phyloP scores from a whole-genome alignment of 2,329 filamentous ascomycete genomes.

The Chaetomium globosum region DNA sequence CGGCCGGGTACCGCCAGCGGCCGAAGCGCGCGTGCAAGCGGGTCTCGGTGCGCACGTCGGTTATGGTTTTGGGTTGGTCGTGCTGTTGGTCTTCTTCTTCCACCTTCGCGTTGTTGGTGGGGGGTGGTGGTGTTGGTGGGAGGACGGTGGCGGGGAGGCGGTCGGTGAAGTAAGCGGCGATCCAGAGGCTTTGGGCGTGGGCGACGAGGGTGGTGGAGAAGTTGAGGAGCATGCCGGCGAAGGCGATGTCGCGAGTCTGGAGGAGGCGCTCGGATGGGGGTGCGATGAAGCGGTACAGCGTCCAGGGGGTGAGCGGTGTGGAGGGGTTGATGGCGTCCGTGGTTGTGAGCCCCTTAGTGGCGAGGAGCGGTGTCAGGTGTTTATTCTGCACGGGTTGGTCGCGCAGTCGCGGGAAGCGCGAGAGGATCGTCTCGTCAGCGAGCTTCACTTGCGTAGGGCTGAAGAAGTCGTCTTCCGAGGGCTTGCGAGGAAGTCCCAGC shows the following conservation, averaged over 20 bases:
- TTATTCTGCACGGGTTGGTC: constrained; percentile 55
- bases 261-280: constrained; percentile 47
- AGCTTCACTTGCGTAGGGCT: constrained; percentile 45
- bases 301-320: constrained; percentile 45
- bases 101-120: neutral
- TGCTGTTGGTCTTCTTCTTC: constrained; percentile 13
- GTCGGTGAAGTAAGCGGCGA: constrained; percentile 64
- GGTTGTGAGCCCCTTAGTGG: constrained; percentile 45
- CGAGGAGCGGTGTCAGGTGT: constrained; percentile 48
- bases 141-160: constrained; percentile 45
- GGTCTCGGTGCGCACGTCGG: constrained; percentile 54
- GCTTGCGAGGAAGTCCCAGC: constrained; percentile 53
- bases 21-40: constrained; percentile 69
- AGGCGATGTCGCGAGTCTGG: constrained; percentile 48
- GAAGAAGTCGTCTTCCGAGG: constrained; percentile 39
- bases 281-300: constrained; percentile 52
- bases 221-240: constrained; percentile 50
- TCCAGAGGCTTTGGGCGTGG: constrained; percentile 61
- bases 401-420: constrained; percentile 55
- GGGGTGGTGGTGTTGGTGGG: constrained; percentile 27
- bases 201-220: constrained; percentile 48
- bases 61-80: constrained; percentile 45
- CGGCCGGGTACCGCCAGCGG: constrained; percentile 68
- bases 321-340: constrained; percentile 38
- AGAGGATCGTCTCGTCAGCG: constrained; percentile 58